These are phyloP conservation scores for Marsdenia floribunda DNA, from an alignment of 257 asterid genomes.

Conservation along the genomic window DNA sequence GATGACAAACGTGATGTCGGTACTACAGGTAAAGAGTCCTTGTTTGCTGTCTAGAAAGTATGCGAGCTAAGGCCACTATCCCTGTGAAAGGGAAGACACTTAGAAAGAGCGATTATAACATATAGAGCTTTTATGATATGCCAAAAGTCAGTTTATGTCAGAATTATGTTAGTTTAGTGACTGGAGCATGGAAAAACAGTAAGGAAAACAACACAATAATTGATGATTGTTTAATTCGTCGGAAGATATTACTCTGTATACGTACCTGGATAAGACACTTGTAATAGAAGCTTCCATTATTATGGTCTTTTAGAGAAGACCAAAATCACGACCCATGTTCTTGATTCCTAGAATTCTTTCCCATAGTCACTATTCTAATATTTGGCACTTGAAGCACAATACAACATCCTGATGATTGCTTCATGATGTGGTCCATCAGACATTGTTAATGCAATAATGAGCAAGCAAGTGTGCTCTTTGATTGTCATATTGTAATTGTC, in stretches of 20 bases:
- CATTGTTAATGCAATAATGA: not conserved
- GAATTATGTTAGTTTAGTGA: not conserved
- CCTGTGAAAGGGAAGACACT: not conserved
- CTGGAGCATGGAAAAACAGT: not conserved
- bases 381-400: not conserved
- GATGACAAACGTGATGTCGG: conserved; percentile 70
- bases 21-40: conserved; percentile 58
- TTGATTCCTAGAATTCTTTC: not conserved
- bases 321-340: not conserved
- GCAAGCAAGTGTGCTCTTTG: not conserved
- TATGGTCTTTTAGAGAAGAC: not conserved
- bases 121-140: not conserved
- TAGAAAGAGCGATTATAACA: not conserved
- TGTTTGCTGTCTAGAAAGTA: not conserved
- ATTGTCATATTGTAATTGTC: not conserved
- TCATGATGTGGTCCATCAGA: not conserved
- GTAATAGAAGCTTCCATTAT: not conserved
- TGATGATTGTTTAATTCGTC: not conserved
- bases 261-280: not conserved
- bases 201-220: not conserved
- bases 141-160: not conserved
- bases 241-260: not conserved
- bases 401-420: not conserved
- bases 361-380: not conserved
- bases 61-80: not conserved